A percentile compares a stretch with the other conserved stretches of the same genome.
Conservation (phyloP, 192 early-diverging fungal species). For the Backusella mclennaniae region DNA sequence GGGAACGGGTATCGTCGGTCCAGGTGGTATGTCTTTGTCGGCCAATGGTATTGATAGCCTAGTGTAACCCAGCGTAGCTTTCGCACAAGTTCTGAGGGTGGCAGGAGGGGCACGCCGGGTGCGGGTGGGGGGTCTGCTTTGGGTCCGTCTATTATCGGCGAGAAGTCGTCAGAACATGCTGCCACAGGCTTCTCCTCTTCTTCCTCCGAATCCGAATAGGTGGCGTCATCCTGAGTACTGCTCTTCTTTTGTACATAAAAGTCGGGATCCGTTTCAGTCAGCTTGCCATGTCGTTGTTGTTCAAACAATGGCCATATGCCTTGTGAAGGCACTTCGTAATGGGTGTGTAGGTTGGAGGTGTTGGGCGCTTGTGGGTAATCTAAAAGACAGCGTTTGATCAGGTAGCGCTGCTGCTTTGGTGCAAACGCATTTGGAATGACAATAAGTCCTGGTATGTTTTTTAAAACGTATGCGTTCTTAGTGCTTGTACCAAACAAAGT, state of each 20-base stretch:
- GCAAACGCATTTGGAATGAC: constrained; percentile 79
- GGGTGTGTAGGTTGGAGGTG: constrained; percentile 86
- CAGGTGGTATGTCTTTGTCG: constrained; percentile 75
- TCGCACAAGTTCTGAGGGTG: constrained; percentile 43
- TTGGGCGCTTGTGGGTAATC: constrained; percentile 81
- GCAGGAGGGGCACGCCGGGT: constrained; percentile 12
- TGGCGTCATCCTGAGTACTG: neutral
- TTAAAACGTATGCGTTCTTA: neutral
- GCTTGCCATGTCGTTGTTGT: constrained; percentile 19
- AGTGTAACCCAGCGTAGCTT: constrained; percentile 76
- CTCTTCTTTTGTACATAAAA: constrained; percentile 33
- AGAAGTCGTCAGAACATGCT: constrained; percentile 17
- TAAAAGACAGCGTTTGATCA: constrained; percentile 72
- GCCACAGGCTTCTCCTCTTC: neutral
- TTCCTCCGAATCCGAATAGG: constrained; percentile 2
- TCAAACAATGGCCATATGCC: constrained; percentile 65
- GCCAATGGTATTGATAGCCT: constrained; percentile 82
- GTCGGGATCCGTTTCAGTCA: constrained; percentile 19
- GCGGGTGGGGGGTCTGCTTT: constrained; percentile 1
- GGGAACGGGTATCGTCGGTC: constrained; percentile 70
- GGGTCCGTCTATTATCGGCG: neutral
- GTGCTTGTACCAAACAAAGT: constrained; percentile 15
- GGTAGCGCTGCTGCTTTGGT: constrained; percentile 61
- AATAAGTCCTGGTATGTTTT: constrained; percentile 52
- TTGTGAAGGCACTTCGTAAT: constrained; percentile 63